These are phyloP conservation scores for Ulota crispa DNA, from an alignment of 225 moss, liverwort and hornwort species.

Conservation along the genomic window DNA sequence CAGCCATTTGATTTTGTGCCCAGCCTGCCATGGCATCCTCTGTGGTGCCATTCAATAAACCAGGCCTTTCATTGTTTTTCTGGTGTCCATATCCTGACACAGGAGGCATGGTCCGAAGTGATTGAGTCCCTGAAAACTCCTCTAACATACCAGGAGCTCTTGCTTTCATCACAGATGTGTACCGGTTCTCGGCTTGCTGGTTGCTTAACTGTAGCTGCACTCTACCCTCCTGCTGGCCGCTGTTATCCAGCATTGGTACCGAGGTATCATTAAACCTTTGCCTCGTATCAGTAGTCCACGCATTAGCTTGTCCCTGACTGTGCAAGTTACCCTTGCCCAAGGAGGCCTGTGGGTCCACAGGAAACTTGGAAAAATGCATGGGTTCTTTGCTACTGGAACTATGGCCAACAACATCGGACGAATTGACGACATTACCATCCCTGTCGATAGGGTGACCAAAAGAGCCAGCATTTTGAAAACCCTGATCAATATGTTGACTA, in stretches of 20 bases:
- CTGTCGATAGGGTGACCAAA: conserved; percentile 40
- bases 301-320: conserved; percentile 39
- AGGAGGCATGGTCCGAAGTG: conserved; percentile 39
- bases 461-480: conserved; percentile 43
- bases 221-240: conserved; percentile 46
- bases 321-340: conserved; percentile 45
- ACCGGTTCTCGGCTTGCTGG: conserved; percentile 51
- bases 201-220: conserved; percentile 55
- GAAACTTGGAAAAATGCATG: conserved; percentile 40
- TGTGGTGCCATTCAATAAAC: conserved; percentile 42
- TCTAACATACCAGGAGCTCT: conserved; percentile 38
- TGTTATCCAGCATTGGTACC: conserved; percentile 35
- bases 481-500: conserved; percentile 53
- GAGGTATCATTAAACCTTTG: conserved; percentile 40
- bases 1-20: conserved; percentile 62
- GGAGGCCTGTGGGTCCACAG: conserved; percentile 38
- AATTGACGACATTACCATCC: conserved; percentile 45
- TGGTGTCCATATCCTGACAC: conserved; percentile 39
- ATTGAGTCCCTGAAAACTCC: conserved; percentile 39
- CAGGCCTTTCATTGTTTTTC: conserved; percentile 32
- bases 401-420: conserved; percentile 45
- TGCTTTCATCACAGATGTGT: conserved; percentile 36
- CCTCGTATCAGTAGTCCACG: conserved; percentile 49
- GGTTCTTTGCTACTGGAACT: conserved; percentile 50
- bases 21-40: conserved; percentile 58